phyloP scores from a whole-genome alignment of 306 rosid genomes.

The Echinosophora koreensis region DNA sequence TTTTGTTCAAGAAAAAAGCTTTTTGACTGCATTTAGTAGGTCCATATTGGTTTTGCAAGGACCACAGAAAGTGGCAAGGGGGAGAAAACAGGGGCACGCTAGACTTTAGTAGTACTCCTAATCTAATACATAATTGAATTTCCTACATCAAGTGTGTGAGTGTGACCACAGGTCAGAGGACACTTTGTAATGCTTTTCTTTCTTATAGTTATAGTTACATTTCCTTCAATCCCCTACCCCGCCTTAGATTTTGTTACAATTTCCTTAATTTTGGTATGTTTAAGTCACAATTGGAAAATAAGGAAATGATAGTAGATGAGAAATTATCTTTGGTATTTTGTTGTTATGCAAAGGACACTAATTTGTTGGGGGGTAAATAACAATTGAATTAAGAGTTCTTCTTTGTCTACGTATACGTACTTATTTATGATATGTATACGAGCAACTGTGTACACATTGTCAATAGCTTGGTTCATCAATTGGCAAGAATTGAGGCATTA shows the following conservation, averaged over 20 bases:
- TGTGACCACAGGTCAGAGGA: background rate
- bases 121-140: slow-evolving; percentile 2
- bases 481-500: background rate
- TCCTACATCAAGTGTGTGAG: slow-evolving; percentile 3
- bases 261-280: background rate
- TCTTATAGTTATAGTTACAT: background rate
- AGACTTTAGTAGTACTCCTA: background rate
- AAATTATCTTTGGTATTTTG: background rate
- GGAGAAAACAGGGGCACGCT: background rate
- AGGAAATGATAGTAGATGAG: background rate
- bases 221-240: background rate
- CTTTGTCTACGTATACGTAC: too few species aligned
- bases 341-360: background rate
- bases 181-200: background rate
- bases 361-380: background rate
- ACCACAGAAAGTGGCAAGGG: slow-evolving; percentile 4
- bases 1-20: background rate
- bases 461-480: too few species aligned
- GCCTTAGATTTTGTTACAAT: background rate
- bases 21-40: slow-evolving; percentile 4
- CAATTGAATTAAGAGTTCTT: background rate
- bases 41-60: slow-evolving; percentile 21
- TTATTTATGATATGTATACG: too few species aligned
- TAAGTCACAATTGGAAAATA: background rate
- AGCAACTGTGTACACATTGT: too few species aligned